Base-by-base conservation (phyloP, 352 stramenopile genomes). In the Pythium coloratum region DNA sequence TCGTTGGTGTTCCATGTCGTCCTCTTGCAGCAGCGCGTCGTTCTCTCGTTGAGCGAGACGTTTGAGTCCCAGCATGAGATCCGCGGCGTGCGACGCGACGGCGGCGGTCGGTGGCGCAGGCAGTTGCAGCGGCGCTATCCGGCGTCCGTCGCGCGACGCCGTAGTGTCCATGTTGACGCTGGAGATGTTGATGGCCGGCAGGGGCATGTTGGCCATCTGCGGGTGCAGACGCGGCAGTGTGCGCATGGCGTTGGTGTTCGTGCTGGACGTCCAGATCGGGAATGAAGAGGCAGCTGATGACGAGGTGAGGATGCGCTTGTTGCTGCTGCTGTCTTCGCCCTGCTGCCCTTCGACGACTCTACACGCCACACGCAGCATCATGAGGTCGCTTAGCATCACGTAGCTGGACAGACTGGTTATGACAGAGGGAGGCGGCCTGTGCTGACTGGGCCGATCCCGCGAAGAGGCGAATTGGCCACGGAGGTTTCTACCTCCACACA, bases 41-140 rank as follows among this genome's bases (percentile, higher is more conserved):
- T 49, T 49, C 46, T 66, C 49, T 53, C 36, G 46, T 13, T 62
- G 59, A 32, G 67, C 57, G 49, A 78, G 71, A 38, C 72, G 73
- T 44, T 76, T 76, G 24, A 81, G 70, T 10, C 66, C 72, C 12
- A 76, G 70, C 72, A 82, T 75, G 38, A 71, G 33, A 51, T 81
- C 73, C 8, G 70, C 66, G 5, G 59, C 49, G 53, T 76, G 60
- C 9, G 9, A 13, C 3, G 56, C 5, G 18, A 61, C 42, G 33
- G 64, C 18, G 47, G 64, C 20, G 49, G 66, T 6, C 44, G 46
- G 3, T 64, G 49, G 9, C 58, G 62, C 18, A 42, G 12, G 32
- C 32, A 56, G 30, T 10, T 49, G 42, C 16, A 67, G 47, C 26
- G 24, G 28, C 28, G 53, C 55, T 61, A 65, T 70, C 57, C 56